A percentile compares a stretch with the other conserved stretches of the same genome.
Evolutionary conservation across 1,139 yeast genomes (phyloP).

Genomic region (Kurtzmaniella natalensis): DNA sequence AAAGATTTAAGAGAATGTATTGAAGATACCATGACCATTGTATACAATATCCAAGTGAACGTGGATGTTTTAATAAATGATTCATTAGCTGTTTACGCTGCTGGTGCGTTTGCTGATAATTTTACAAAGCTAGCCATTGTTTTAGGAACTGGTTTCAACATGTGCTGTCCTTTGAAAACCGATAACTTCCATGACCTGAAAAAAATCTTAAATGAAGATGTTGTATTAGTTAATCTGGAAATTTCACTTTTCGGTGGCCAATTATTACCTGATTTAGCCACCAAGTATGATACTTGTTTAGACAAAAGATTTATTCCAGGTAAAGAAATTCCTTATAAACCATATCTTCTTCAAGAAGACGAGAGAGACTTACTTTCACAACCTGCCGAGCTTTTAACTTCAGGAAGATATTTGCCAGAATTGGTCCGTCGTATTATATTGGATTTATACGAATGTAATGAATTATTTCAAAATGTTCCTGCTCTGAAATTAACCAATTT

Average conservation of each 20-base stretch:
- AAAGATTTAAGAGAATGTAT: slow-evolving; percentile 40
- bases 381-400: slow-evolving; percentile 51
- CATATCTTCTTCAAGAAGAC: slow-evolving; percentile 33
- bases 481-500: slow-evolving; percentile 4
- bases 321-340: slow-evolving; percentile 21
- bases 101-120: slow-evolving; percentile 38
- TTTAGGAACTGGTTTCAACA: slow-evolving; percentile 43
- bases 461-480: slow-evolving; percentile 23
- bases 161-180: slow-evolving; percentile 34
- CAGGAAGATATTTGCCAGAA: slow-evolving; percentile 57
- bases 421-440: slow-evolving; percentile 39
- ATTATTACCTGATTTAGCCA: slow-evolving; percentile 26
- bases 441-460: slow-evolving; percentile 26
- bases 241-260: slow-evolving; percentile 38
- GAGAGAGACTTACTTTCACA: slow-evolving; percentile 37
- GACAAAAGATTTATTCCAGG: slow-evolving; percentile 29
- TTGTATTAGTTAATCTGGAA: slow-evolving; percentile 36
- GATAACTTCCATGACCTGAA: slow-evolving; percentile 21
- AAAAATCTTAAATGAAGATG: slow-evolving; percentile 16
- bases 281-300: slow-evolving; percentile 32
- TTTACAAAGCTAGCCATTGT: slow-evolving; percentile 40
- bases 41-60: slow-evolving; percentile 24
- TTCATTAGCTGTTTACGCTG: slow-evolving; percentile 45
- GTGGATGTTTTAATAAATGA: slow-evolving; percentile 38
- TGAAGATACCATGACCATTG: slow-evolving; percentile 23